These are phyloP conservation scores for Ormosia semicastrata DNA, from an alignment of 306 rosid species.

Conservation along the genomic window DNA sequence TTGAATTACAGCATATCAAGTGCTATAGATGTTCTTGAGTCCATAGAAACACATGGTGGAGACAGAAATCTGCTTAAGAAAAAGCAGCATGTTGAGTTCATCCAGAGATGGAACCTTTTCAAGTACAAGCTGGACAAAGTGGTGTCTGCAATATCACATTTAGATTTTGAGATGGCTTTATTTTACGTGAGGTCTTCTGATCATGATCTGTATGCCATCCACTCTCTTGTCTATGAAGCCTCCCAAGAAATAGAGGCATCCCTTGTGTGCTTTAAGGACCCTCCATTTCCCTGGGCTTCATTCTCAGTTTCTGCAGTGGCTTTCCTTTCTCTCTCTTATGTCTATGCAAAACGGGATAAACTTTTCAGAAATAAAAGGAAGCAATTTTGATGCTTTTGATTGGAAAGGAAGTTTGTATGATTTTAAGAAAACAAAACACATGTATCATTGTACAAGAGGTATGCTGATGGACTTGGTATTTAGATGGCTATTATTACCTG, in stretches of 20 bases:
- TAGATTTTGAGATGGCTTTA: conserved; percentile 86
- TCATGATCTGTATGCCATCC: conserved; percentile 86
- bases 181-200: conserved; percentile 79
- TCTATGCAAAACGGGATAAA: conserved; percentile 59
- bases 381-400: conserved; percentile 75
- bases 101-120: conserved; percentile 85
- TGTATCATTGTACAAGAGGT: conserved; percentile 58
- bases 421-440: conserved; percentile 42
- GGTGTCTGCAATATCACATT: conserved; percentile 78
- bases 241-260: conserved; percentile 87
- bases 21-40: conserved; percentile 67
- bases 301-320: conserved; percentile 46
- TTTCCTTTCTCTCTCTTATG: conserved; percentile 63
- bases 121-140: conserved; percentile 89
- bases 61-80: conserved; percentile 71
- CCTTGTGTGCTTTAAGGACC: conserved; percentile 88
- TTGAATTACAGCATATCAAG: conserved; percentile 68
- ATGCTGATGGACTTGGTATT: conserved; percentile 37
- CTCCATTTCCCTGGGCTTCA: conserved; percentile 80
- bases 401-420: conserved; percentile 48
- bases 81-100: conserved; percentile 67
- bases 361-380: conserved; percentile 85
- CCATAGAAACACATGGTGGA: conserved; percentile 80
- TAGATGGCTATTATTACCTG: conserved; percentile 28
- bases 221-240: conserved; percentile 73